Conservation (phyloP, 2,329 filamentous ascomycete species). For the Penicillium hordei region DNA sequence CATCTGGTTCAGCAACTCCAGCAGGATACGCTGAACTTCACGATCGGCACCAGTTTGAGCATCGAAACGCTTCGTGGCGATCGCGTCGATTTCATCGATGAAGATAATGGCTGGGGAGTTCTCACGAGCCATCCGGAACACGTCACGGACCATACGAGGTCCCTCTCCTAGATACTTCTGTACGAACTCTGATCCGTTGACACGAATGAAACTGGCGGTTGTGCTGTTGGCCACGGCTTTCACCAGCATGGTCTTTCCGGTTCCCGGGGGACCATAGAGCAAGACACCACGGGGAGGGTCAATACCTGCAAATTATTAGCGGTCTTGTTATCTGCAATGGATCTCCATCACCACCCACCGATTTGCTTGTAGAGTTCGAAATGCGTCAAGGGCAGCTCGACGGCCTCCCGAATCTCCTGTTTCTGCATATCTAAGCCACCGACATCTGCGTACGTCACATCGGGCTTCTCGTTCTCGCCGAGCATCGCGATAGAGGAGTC, state of each 20-base stretch:
- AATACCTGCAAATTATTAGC: conserved; percentile 57
- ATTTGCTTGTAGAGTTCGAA: conserved; percentile 99
- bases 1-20: conserved; percentile 99
- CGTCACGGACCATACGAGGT: conserved; percentile 97
- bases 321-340: neutral
- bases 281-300: conserved; percentile 95
- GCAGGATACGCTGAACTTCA: conserved; percentile 96
- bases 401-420: conserved; percentile 97
- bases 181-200: conserved; percentile 97
- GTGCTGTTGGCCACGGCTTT: conserved; percentile 99
- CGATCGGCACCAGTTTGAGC: conserved; percentile 96
- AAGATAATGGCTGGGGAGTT: conserved; percentile 99
- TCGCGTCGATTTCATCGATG: conserved; percentile 98
- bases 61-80: conserved; percentile 98
- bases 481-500: conserved; percentile 99
- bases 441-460: conserved; percentile 96
- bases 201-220: conserved; percentile 95
- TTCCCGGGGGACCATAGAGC: conserved; percentile 92
- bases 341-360: conserved; percentile 49
- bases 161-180: conserved; percentile 98
- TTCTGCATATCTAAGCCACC: conserved; percentile 99
- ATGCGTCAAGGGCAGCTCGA: conserved; percentile 93
- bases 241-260: conserved; percentile 95
- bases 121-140: conserved; percentile 98
- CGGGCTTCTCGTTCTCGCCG: conserved; percentile 92